Evolutionary conservation across 768 basidiomycete species (phyloP).

Genomic region (Rubroboletus pulcherrimus): DNA sequence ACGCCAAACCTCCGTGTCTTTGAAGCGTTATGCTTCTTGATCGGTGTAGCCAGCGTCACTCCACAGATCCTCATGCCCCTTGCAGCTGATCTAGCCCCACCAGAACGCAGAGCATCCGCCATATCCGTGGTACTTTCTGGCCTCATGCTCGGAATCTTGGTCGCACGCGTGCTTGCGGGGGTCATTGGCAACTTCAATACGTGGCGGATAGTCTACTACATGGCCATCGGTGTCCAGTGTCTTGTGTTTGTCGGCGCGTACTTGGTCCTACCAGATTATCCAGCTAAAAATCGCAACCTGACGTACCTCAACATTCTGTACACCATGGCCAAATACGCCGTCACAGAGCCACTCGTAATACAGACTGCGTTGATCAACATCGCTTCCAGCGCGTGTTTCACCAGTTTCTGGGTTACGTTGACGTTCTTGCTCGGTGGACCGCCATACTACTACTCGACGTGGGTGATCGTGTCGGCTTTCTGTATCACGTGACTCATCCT

Average conservation of each 20-base stretch:
- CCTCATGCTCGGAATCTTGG: slow-evolving; percentile 67
- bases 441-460: slow-evolving; percentile 76
- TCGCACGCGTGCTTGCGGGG: slow-evolving; percentile 72
- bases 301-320: slow-evolving; percentile 66
- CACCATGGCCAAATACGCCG: slow-evolving; percentile 72
- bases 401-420: slow-evolving; percentile 67
- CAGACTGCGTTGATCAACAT: slow-evolving; percentile 64
- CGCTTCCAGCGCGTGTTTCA: slow-evolving; percentile 55
- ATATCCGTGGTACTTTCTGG: slow-evolving; percentile 70
- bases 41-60: slow-evolving; percentile 68
- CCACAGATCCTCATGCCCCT: slow-evolving; percentile 73
- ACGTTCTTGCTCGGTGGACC: slow-evolving; percentile 78
- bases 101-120: slow-evolving; percentile 66
- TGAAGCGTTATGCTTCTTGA: slow-evolving; percentile 64
- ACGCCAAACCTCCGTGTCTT: slow-evolving; percentile 58
- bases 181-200: slow-evolving; percentile 67
- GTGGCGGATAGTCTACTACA: slow-evolving; percentile 76
- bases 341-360: slow-evolving; percentile 76
- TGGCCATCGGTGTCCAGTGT: slow-evolving; percentile 68
- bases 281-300: slow-evolving; percentile 62
- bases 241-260: slow-evolving; percentile 58
- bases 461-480: slow-evolving; percentile 10
- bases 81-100: slow-evolving; percentile 79
- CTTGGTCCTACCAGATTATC: slow-evolving; percentile 76
- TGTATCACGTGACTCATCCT: background rate